Base-by-base conservation (phyloP, 1,284 basidiomycete species). In the Cryptococcus sp. region DNA sequence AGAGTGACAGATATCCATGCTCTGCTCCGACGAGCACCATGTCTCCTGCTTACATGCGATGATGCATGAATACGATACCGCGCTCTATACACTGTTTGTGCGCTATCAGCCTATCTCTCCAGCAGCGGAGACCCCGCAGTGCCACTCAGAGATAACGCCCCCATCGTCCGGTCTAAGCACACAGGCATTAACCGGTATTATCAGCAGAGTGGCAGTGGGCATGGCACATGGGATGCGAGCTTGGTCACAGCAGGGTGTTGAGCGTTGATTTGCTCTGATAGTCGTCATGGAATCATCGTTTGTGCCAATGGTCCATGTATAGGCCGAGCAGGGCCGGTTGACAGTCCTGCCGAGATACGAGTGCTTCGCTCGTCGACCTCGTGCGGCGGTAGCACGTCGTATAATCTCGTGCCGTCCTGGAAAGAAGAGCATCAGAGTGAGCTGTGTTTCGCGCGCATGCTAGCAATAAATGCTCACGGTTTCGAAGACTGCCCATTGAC, bases 401-500 rank as follows among this genome's bases (percentile, higher is more conserved):
- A 59, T 23, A 77, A 60, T 6, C 55, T 52, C 7, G 62, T 67
- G 10, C 75, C 75, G 47, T 77, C 69, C 73, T 77, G 46, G 17
- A 23, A 19, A 25, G 5, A 35, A 2, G 8, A 13, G 30, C 13
- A 15, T 2, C 8, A 11, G 42, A 7, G 8, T n/a, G 42, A 45
- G 42, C 22, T n/a, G 7, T 1, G 23, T 45, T 22, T 49, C 56
- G 65, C 63, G 54, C 51, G 20, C 16, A 30, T 2, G 3, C 42
- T 7, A 46, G 19, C 11, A 6, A 8, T 16, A 3, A 16, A 40
- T 19, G 58, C 75, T 61, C 47, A 77, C 77, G 7, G 77, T 78
- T 51, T 78, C 76, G 25, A 77, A 71, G 6, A 78, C 70, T 0
- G 70, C 63, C 77, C 77, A 78, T 13, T 48, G 49, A 0, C 73